Evolutionary conservation across 2,329 filamentous ascomycete species (phyloP), one percentile per base, ranked within the genome.

Genomic region (Alternaria triticina): DNA sequence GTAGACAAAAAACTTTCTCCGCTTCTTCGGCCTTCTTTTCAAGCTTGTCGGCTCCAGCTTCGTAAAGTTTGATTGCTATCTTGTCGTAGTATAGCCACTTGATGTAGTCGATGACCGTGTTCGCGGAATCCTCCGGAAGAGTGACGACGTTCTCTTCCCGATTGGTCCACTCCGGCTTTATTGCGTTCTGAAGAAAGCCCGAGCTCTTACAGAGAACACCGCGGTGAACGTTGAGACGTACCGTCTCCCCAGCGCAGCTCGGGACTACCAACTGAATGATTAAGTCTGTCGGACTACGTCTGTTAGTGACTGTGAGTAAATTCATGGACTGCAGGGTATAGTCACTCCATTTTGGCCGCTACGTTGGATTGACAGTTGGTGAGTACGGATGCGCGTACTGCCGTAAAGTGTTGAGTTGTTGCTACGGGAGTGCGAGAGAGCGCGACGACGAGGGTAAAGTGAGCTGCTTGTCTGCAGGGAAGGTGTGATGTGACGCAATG

Each of bases 161-260:
- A 9, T 2, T 10, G 4, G 45, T n/a, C 46, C 46, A 49, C 15
- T 49, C 46, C 11, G 11, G 17, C 46, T 49, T 25, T 6, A 25
- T 2, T 0, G 46, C 46, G 0, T 12, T 49, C n/a, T 6, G 23
- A 1, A 49, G 17, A 3, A 49, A 49, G 0, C 0, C 8, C 2
- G 46, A 49, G 23, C 22, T 22, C 46, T 49, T 17, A 23, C 17
- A 28, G 3, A 49, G 46, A 23, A 36, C 17, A 43, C 30, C 30
- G 13, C 28, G 20, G 15, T 49, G 46, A n/a, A 49, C 46, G 0
- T 49, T 2, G 13, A 49, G 46, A 36, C 4, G 2, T 2, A 1
- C 4, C 0, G 15, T 36, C 1, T n/a, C 15, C 7, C 8, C 33
- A 5, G 4, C 33, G 1, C 4, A 9, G 2, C 4, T n/a, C 1